Conservation (phyloP, 441 rosid species). For the Populus hybrid region DNA sequence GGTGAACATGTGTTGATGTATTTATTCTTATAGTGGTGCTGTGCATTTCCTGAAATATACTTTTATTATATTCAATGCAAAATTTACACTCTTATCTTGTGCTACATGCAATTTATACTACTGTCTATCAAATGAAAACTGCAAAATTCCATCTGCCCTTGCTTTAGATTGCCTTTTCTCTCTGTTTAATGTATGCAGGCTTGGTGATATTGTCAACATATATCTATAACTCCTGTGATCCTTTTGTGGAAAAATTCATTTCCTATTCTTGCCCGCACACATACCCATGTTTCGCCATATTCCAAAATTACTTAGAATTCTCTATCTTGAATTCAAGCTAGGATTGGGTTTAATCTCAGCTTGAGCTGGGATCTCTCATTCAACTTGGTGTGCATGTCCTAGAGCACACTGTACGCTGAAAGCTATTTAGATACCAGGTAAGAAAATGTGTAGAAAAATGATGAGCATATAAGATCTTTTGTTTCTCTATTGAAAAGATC, state of each 20-base stretch:
- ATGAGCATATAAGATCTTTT: not conserved
- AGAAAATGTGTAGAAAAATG: not conserved
- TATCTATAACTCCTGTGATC: not conserved
- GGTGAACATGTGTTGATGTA: not conserved
- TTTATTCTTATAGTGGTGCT: no score
- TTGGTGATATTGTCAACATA: not conserved
- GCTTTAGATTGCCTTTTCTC: not conserved
- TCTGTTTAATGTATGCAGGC: not conserved
- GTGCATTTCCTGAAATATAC: not conserved
- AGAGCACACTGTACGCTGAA: not conserved
- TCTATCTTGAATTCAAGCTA: not conserved
- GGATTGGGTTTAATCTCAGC: not conserved
- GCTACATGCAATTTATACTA: not conserved
- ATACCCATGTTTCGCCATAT: not conserved
- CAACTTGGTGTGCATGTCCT: not conserved
- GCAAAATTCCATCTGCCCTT: not conserved
- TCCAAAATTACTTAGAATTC: not conserved
- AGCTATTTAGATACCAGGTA: not conserved
- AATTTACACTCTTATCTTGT: not conserved
- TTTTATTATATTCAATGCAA: not conserved
- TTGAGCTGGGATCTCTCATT: not conserved
- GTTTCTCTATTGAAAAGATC: not conserved
- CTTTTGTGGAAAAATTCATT: not conserved
- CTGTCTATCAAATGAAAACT: not conserved
- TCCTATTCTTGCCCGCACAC: not conserved